Evolutionary conservation across 1,139 yeast genomes (phyloP), one percentile per base, ranked within the genome.

Genomic region (Candida gigantensis): DNA sequence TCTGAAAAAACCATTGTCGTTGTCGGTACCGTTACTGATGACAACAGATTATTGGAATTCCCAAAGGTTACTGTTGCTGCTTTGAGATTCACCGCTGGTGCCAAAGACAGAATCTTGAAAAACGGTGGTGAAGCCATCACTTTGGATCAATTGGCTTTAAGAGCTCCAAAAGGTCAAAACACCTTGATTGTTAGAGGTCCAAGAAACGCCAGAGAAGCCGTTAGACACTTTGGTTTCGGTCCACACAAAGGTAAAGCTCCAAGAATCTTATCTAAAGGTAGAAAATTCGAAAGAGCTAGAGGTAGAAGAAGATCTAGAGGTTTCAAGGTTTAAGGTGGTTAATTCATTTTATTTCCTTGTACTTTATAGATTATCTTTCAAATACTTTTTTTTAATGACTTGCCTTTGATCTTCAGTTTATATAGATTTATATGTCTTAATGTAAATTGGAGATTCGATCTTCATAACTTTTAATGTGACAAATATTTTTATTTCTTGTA

Each of bases 181-280:
- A 90, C 98, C 58, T 75, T 92, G 74, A 77, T 92, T 67, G 79
- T 92, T 69, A 89, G 97, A 81, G 99, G 99, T 71, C 95, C 97
- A 79, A 88, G 97, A 85, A 81, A 77, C 77, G 68, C 95, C 73
- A 88, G 99, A 82, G 97, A 92, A 81, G 96, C 98, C 62, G 97
- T 88, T 63, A 88, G 97, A 82, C 98, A 92, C 86, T 94, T 94
- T 69, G 98, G 98, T 74, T 71, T 92, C 76, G 98, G 98, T 78
- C 99, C 98, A 66, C 97, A 94, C 95, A 86, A 87, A 83, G 78
- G 82, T 78, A 94, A 92, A 87, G 98, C 97, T 65, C 99, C 99
- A 77, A 89, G 95, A 81, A 84, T 92, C 73, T 66, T 77, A 68
- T 90, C 97, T 54, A 89, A 81, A 75, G 98, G 98, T 72, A 92